Percentiles rank a stretch among this genome's conserved stretches.
These are phyloP conservation scores for Murraya koenigii DNA, from an alignment of 345 rosid species.

Conservation along the genomic window DNA sequence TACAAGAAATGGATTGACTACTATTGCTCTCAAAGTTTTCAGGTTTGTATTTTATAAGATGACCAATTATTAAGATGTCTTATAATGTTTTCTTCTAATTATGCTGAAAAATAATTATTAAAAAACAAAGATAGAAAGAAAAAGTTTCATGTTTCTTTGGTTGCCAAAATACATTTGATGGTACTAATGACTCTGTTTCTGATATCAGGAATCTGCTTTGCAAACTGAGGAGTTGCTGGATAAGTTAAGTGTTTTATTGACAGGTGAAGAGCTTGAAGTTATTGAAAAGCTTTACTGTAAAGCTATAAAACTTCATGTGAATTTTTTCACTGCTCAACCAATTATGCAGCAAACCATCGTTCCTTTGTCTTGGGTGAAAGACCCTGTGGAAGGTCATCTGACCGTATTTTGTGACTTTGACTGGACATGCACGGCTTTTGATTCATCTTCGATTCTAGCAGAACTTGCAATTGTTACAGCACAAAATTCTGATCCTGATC, in stretches of 20 bases:
- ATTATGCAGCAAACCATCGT: conserved; percentile 37
- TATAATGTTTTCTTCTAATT: neutral
- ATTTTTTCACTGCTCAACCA: conserved; percentile 40
- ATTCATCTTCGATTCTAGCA: conserved; percentile 58
- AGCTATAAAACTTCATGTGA: conserved; percentile 47
- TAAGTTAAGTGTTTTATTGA: conserved; percentile 45
- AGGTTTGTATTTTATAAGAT: conserved; percentile 27
- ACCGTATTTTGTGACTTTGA: conserved; percentile 57
- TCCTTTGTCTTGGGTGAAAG: conserved; percentile 38
- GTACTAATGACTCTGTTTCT: conserved; percentile 11
- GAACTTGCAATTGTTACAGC: conserved; percentile 58
- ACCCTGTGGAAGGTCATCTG: conserved; percentile 26
- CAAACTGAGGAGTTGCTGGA: conserved; percentile 58
- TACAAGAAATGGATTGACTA: conserved; percentile 56
- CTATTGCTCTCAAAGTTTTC: conserved; percentile 42
- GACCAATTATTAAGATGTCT: conserved; percentile 8
- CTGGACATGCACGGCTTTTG: conserved; percentile 56
- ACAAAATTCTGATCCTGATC: conserved; percentile 32
- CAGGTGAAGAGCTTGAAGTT: conserved; percentile 55
- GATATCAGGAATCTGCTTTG: conserved; percentile 38
- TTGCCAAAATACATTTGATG: conserved; percentile 5
- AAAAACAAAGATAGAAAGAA: neutral
- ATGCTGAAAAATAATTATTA: neutral
- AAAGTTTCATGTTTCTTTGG: neutral
- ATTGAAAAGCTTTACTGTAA: conserved; percentile 51